Evolutionary conservation across 768 basidiomycete genomes (phyloP), one percentile per base, ranked within the genome.

Genomic region (Nevesoporus exiguus): DNA sequence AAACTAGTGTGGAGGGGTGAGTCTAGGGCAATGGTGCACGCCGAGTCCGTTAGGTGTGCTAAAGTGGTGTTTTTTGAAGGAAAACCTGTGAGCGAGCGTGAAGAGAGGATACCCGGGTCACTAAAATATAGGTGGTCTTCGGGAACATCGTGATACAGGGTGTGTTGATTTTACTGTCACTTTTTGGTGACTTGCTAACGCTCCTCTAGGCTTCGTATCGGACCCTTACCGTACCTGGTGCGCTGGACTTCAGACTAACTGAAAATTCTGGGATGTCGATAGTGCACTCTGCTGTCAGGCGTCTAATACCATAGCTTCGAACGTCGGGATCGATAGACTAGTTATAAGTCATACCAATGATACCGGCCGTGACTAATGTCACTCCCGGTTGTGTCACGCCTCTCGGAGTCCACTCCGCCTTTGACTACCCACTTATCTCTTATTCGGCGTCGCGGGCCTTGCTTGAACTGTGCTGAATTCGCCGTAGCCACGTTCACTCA

Each of bases 121-220:
- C 71, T 93, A 61, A 93, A 93, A 70, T 90, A 90, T 56, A 76
- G 71, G 34, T 93, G 90, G 89, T 71, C 67, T 45, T 74, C 81
- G 55, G 88, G 88, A 7, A 73, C 67, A 30, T 68, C 66, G 17
- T 67, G 53, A 66, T 27, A 39, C 45, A 44, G n/a, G 47, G 67
- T 61, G 48, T 31, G 31, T 55, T 17, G 0, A 29, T 31, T 47
- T 17, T 3, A 22, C 39, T 33, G 27, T 29, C 5, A 5, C 31
- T 34, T 24, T 39, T 24, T 22, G 31, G n/a, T 13, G 17, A 24
- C 33, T 13, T 29, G n/a, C 45, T 61, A 42, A 63, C 17, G 13
- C 24, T 40, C 34, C 34, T 45, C 29, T 27, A 17, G 46, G 47
- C 9, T 34, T 22, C 9, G 19, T 9, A 17, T 34, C 22, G 19